Evolutionary conservation across 2,329 filamentous ascomycete genomes (phyloP).

Genomic region (Davidsoniella eucalypti): DNA sequence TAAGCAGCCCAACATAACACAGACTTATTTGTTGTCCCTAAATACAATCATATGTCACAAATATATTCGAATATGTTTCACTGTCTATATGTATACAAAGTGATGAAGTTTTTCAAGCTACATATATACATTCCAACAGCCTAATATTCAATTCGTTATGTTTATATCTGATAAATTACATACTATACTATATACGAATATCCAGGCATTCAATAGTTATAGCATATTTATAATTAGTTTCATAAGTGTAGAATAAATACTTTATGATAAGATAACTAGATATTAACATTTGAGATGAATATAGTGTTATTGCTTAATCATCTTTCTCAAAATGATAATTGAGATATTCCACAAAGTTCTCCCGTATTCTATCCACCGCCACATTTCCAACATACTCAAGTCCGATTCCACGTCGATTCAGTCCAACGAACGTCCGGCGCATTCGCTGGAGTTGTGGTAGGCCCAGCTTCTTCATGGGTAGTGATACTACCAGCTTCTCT

Average conservation of each 20-base stretch:
- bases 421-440: slow-evolving; percentile 56
- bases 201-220: no score
- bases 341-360: slow-evolving; percentile 49
- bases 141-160: no score
- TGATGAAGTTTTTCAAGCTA: no score
- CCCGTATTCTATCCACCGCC: slow-evolving; percentile 36
- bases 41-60: no score
- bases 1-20: no score
- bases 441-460: slow-evolving; percentile 63
- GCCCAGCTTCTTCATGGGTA: slow-evolving; percentile 50
- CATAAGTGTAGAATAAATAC: background rate
- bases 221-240: background rate
- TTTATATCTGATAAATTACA: no score
- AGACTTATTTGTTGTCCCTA: no score
- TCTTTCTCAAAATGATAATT: slow-evolving; percentile 49
- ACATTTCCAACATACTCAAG: slow-evolving; percentile 38
- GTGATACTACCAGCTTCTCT: slow-evolving; percentile 41
- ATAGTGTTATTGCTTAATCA: slow-evolving; percentile 20
- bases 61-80: no score
- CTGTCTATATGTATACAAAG: no score
- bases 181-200: no score
- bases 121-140: no score
- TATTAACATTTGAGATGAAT: background rate
- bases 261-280: no score
- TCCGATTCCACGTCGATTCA: slow-evolving; percentile 56